phyloP scores from a whole-genome alignment of 352 stramenopile genomes.

The Pelagophyceae sp. region DNA sequence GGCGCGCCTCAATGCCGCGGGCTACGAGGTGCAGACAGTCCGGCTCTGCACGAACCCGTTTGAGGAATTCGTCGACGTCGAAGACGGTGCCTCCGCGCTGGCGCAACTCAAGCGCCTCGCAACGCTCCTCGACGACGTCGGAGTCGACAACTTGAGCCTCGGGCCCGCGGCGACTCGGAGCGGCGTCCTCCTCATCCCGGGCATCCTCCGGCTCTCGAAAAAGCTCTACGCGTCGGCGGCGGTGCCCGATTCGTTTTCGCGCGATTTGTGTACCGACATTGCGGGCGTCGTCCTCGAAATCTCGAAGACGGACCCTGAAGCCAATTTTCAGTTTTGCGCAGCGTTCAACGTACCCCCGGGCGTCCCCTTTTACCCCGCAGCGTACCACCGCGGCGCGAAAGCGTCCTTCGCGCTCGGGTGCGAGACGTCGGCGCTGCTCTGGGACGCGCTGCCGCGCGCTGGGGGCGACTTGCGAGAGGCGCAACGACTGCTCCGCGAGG shows the following conservation, averaged over 20 bases:
- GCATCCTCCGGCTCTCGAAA: not conserved
- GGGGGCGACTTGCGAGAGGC: too few relatives aligned
- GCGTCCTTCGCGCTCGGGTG: slow-evolving; percentile 7
- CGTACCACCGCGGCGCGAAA: not conserved
- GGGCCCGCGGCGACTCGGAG: too few relatives aligned
- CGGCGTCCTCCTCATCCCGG: too few relatives aligned
- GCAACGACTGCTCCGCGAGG: not conserved
- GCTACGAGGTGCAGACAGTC: slow-evolving; percentile 23
- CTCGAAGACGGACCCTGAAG: not conserved
- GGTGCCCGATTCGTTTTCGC: too few relatives aligned
- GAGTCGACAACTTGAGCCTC: not conserved
- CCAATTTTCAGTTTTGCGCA: slow-evolving; percentile 21
- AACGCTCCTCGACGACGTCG: not conserved
- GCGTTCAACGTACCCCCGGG: not conserved
- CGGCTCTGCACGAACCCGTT: slow-evolving; percentile 21
- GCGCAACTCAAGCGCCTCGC: not conserved
- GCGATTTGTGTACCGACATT: not conserved
- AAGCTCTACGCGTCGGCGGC: not conserved
- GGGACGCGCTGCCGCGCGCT: slow-evolving; percentile 3
- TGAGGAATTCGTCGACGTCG: not conserved
- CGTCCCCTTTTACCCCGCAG: slow-evolving; percentile 25
- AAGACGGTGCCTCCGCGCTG: not conserved
- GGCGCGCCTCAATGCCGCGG: too few relatives aligned
- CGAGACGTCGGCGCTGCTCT: slow-evolving; percentile 6
- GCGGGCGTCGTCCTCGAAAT: not conserved